Evolutionary conservation across 2,329 filamentous ascomycete genomes (phyloP).

Genomic region (Arthrobotrys musiformis): DNA sequence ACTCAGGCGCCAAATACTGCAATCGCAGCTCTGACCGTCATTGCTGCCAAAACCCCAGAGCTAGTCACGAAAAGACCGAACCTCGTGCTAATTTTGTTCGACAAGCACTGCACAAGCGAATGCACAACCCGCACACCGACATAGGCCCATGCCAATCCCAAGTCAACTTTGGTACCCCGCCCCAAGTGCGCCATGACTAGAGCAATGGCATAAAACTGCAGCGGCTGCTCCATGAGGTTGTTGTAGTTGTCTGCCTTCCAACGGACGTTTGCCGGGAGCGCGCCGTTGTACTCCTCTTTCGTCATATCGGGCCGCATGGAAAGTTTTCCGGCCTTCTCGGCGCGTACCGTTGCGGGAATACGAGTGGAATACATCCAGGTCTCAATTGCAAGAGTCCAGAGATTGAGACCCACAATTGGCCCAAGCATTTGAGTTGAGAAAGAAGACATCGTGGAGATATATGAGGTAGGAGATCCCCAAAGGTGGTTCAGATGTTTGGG

Average conservation of each 20-base stretch:
- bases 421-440: conserved; percentile 57
- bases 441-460: conserved; percentile 1
- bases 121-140: conserved; percentile 63
- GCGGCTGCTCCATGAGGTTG: conserved; percentile 65
- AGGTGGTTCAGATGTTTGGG: background rate
- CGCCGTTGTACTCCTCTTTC: conserved; percentile 58
- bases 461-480: background rate
- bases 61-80: conserved; percentile 62
- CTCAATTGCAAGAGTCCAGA: conserved; percentile 64
- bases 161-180: conserved; percentile 58
- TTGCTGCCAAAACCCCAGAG: conserved; percentile 60
- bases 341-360: conserved; percentile 61
- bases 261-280: conserved; percentile 59
- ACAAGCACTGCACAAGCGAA: conserved; percentile 62
- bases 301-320: conserved; percentile 56
- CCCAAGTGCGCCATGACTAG: conserved; percentile 61
- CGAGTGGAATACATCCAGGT: conserved; percentile 63
- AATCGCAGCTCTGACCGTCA: conserved; percentile 60
- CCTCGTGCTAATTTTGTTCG: conserved; percentile 62
- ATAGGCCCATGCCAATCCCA: conserved; percentile 64
- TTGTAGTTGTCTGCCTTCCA: conserved; percentile 65
- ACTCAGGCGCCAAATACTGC: conserved; percentile 27
- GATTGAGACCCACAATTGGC: conserved; percentile 61
- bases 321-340: conserved; percentile 59
- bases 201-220: conserved; percentile 64